Conservation (phyloP, 371 early-diverging fungal genomes). For the Phascolomyces articulosus region DNA sequence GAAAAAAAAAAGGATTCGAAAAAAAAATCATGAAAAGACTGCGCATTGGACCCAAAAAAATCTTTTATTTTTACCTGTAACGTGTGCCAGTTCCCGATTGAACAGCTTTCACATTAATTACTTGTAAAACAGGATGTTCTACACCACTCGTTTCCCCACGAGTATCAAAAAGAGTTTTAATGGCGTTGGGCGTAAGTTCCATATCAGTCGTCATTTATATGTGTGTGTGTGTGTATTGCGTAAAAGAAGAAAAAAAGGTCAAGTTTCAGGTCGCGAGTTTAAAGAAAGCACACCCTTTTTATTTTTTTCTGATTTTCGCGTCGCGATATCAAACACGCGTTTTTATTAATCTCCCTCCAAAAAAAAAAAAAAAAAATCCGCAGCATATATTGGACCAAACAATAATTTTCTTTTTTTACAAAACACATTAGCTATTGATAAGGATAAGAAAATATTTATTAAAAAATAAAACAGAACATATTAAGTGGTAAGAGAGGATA, state of each 20-base stretch:
- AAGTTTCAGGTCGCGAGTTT: neutral
- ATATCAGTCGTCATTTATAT: neutral
- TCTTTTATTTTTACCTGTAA: slow-evolving; percentile 50
- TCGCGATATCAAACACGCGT: neutral
- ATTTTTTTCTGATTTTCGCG: neutral
- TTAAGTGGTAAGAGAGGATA: too few species aligned
- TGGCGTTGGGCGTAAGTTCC: neutral
- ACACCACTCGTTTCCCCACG: neutral
- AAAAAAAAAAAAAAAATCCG: neutral
- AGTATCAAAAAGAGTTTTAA: neutral
- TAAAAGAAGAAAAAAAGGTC: neutral
- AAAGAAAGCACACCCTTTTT: too few species aligned
- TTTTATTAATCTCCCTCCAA: neutral
- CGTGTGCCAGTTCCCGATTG: slow-evolving; percentile 41
- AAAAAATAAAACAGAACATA: too few species aligned
- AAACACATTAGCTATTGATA: too few species aligned
- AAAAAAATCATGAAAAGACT: slow-evolving; percentile 9
- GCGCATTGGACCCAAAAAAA: neutral
- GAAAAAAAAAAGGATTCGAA: too few species aligned
- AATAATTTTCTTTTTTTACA: too few species aligned
- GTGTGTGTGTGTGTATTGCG: too few species aligned
- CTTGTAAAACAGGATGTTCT: slow-evolving; percentile 56
- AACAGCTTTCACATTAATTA: slow-evolving; percentile 64
- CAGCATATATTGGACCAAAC: too few species aligned
- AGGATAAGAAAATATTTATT: too few species aligned